phyloP scores from a whole-genome alignment of 106 monocot species.

The Posidonia australis region DNA sequence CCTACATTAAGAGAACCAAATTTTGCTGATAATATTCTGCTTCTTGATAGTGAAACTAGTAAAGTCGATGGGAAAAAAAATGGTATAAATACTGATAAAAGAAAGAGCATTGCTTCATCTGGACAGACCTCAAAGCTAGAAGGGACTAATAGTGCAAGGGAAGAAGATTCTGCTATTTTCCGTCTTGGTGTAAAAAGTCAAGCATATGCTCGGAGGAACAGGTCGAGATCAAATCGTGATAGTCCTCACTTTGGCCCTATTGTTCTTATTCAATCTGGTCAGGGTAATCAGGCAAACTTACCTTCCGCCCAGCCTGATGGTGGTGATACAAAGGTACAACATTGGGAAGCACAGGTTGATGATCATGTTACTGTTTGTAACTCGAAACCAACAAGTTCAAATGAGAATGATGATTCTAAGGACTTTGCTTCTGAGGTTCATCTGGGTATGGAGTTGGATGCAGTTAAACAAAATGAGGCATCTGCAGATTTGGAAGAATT shows the following conservation, averaged over 20 bases:
- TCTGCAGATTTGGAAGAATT: background rate
- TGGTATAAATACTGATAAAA: constrained; percentile 31
- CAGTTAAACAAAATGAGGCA: background rate
- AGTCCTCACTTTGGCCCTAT: constrained; percentile 8
- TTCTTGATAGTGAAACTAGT: constrained; percentile 57
- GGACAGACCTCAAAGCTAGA: constrained; percentile 36
- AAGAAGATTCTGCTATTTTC: constrained; percentile 52
- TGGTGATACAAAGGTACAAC: constrained; percentile 18
- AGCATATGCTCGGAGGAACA: constrained; percentile 76
- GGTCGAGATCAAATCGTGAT: constrained; percentile 54
- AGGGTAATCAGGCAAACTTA: constrained; percentile 17
- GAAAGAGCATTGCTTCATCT: constrained; percentile 21
- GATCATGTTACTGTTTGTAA: constrained; percentile 27
- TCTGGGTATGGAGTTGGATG: constrained; percentile 30
- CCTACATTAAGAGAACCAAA: constrained; percentile 46
- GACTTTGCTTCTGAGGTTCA: constrained; percentile 21
- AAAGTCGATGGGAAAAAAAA: constrained; percentile 28
- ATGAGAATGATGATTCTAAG: constrained; percentile 16
- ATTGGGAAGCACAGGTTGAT: constrained; percentile 18
- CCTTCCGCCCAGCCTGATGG: constrained; percentile 12
- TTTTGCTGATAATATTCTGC: constrained; percentile 79
- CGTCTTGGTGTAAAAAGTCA: constrained; percentile 66
- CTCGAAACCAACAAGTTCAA: constrained; percentile 43
- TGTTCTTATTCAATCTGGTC: constrained; percentile 12
- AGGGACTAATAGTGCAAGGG: constrained; percentile 11